phyloP scores from a whole-genome alignment of 305 asterid genomes.

The Rubia balearica region DNA sequence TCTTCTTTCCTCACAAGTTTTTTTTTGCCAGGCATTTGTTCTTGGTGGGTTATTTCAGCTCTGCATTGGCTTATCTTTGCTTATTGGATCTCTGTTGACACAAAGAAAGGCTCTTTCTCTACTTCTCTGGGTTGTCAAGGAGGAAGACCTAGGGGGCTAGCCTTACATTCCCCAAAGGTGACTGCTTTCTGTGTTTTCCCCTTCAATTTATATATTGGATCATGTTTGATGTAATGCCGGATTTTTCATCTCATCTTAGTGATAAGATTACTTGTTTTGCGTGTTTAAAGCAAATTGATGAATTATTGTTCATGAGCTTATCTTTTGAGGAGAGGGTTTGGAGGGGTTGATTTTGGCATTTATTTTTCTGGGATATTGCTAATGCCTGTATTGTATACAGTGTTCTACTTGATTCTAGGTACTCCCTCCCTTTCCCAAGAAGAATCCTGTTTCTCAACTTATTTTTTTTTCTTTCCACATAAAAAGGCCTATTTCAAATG shows the following conservation, averaged over 20 bases:
- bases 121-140: conserved; percentile 49
- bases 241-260: conserved; percentile 20
- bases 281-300: not conserved
- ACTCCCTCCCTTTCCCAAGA: not conserved
- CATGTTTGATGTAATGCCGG: conserved; percentile 23
- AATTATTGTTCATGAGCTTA: not conserved
- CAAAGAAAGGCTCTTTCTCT: conserved; percentile 30
- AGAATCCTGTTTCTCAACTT: not conserved
- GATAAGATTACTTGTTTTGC: conserved; percentile 14
- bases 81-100: conserved; percentile 35
- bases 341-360: conserved; percentile 1
- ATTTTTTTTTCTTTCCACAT: not conserved
- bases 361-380: not conserved
- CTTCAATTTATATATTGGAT: not conserved
- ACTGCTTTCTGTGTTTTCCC: conserved; percentile 24
- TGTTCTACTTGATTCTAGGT: not conserved
- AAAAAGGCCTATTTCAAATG: not conserved
- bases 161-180: conserved; percentile 47
- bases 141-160: conserved; percentile 58
- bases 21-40: conserved; percentile 16
- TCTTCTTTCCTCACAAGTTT: conserved; percentile 26
- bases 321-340: not conserved
- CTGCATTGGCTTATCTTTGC: conserved; percentile 54
- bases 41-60: conserved; percentile 20
- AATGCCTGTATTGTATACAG: not conserved